Percentiles rank a stretch among this genome's conserved stretches.
Conservation (phyloP, 768 basidiomycete species). For the Termitomyces bulborhizus region DNA sequence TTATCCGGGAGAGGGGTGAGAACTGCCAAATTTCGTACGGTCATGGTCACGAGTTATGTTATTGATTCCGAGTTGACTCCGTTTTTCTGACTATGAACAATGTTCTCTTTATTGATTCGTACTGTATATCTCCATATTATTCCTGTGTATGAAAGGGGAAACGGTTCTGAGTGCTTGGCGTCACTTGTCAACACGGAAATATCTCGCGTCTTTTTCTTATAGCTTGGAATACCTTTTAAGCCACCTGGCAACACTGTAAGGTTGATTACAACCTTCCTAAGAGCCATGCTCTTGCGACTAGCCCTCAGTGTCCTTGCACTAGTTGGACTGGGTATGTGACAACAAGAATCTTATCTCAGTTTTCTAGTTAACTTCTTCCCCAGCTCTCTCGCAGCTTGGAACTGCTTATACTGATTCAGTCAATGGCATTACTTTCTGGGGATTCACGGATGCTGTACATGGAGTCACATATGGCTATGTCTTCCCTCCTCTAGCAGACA, state of each 20-base stretch:
- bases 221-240: constrained; percentile 14
- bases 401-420: constrained; percentile 42
- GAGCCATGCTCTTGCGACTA: constrained; percentile 27
- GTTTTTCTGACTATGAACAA: constrained; percentile 6
- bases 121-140: constrained; percentile 5
- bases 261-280: constrained; percentile 7
- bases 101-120: not conserved
- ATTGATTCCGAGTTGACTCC: constrained; percentile 22
- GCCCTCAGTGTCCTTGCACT: constrained; percentile 32
- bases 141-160: constrained; percentile 12
- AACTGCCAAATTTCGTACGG: not conserved
- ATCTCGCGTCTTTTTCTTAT: constrained; percentile 15
- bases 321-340: constrained; percentile 31
- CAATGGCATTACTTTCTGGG: constrained; percentile 51
- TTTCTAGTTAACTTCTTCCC: not conserved
- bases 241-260: constrained; percentile 2
- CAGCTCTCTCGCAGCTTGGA: constrained; percentile 39
- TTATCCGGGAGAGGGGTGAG: constrained; percentile 10
- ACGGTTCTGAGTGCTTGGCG: not conserved
- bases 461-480: constrained; percentile 41
- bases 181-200: constrained; percentile 19
- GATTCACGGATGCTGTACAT: constrained; percentile 35
- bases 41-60: constrained; percentile 14
- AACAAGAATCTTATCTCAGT: not conserved
- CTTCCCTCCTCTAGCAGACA: constrained; percentile 41